These are phyloP conservation scores for Pholiota microspora DNA, from an alignment of 768 basidiomycete genomes.

Conservation along the genomic window DNA sequence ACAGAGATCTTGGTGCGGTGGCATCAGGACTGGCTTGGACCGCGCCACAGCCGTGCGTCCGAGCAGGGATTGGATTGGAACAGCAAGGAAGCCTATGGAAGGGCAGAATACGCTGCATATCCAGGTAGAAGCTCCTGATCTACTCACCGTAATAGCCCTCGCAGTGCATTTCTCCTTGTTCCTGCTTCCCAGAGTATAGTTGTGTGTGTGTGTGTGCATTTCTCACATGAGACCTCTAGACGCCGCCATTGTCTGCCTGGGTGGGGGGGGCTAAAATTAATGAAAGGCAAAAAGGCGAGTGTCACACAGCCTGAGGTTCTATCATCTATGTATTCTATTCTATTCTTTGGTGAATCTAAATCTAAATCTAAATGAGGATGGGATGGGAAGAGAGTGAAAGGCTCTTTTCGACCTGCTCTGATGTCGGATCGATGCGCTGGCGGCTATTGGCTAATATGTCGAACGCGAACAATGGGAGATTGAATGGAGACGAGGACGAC, in stretches of 20 bases:
- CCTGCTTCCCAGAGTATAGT: too few relatives aligned
- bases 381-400: too few relatives aligned
- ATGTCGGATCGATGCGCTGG: not conserved
- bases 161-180: not conserved
- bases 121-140: not conserved
- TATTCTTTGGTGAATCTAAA: too few relatives aligned
- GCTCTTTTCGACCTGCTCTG: not conserved
- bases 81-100: not conserved
- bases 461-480: slow-evolving; percentile 1
- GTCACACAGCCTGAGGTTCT: too few relatives aligned
- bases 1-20: not conserved
- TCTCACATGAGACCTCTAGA: not conserved
- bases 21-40: not conserved
- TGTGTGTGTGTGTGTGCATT: not conserved
- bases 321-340: too few relatives aligned
- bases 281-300: not conserved
- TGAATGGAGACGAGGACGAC: not conserved
- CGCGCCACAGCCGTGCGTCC: not conserved
- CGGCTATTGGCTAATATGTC: not conserved
- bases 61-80: not conserved
- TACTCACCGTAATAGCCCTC: not conserved
- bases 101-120: not conserved
- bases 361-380: too few relatives aligned
- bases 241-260: not conserved
- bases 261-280: not conserved